A percentile compares a stretch with the other conserved stretches of the same genome.
Conservation (phyloP, 768 basidiomycete genomes). For the Russula compacta region DNA sequence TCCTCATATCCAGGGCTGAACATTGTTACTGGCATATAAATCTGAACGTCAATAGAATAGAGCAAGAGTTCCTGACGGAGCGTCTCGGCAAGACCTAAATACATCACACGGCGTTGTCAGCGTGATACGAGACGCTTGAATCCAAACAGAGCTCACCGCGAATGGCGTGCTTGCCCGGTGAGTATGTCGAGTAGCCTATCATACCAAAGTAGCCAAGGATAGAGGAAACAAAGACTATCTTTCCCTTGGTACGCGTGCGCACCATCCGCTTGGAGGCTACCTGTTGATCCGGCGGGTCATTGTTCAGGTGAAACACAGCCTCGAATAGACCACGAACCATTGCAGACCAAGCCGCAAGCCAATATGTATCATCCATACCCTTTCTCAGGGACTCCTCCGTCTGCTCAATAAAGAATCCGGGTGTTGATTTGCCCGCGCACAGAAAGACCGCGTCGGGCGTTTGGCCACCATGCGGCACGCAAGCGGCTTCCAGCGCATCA, state of each 20-base stretch:
- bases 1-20: slow-evolving; percentile 63
- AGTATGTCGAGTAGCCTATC: slow-evolving; percentile 70
- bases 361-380: slow-evolving; percentile 52
- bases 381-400: slow-evolving; percentile 44
- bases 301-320: background rate
- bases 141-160: slow-evolving; percentile 43
- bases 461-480: slow-evolving; percentile 41
- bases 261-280: slow-evolving; percentile 61
- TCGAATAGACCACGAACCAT: slow-evolving; percentile 31
- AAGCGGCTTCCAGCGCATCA: slow-evolving; percentile 55
- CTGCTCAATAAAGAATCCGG: slow-evolving; percentile 69
- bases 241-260: slow-evolving; percentile 46
- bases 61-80: slow-evolving; percentile 72
- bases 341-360: slow-evolving; percentile 44
- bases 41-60: slow-evolving; percentile 69
- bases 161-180: slow-evolving; percentile 79
- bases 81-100: slow-evolving; percentile 70
- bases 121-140: background rate
- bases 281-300: slow-evolving; percentile 29
- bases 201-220: slow-evolving; percentile 68
- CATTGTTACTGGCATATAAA: slow-evolving; percentile 80
- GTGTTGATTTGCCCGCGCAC: slow-evolving; percentile 67
- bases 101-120: background rate
- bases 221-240: slow-evolving; percentile 70
- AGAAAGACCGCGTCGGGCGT: slow-evolving; percentile 71